phyloP scores from a whole-genome alignment of 352 stramenopile genomes.

The Bremia lactucae region DNA sequence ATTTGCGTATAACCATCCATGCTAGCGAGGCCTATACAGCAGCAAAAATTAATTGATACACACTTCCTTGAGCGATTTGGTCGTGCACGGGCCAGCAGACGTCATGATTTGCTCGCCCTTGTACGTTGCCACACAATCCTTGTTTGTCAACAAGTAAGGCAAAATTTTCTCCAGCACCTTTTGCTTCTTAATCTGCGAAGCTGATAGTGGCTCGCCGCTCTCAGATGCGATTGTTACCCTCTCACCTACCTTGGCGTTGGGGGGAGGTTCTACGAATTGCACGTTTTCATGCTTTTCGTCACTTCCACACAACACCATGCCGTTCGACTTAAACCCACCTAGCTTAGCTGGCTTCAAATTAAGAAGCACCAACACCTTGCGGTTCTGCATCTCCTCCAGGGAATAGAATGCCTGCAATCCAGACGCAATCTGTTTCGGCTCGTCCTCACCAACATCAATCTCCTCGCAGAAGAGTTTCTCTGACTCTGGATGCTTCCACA shows the following conservation, averaged over 20 bases:
- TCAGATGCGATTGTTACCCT: conserved; percentile 81
- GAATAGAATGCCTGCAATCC: conserved; percentile 93
- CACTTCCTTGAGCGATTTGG: conserved; percentile 48
- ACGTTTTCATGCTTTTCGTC: conserved; percentile 85
- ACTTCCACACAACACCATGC: conserved; percentile 95
- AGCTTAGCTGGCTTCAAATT: conserved; percentile 98
- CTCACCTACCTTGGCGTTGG: conserved; percentile 87
- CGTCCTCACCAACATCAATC: conserved; percentile 94
- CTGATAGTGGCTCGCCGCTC: conserved; percentile 56
- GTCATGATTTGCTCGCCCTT: conserved; percentile 69
- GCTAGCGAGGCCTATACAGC: no score
- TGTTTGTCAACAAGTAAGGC: conserved; percentile 61
- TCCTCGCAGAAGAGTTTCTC: conserved; percentile 98
- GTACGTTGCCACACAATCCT: conserved; percentile 59
- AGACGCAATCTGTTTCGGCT: conserved; percentile 91
- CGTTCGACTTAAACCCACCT: conserved; percentile 92
- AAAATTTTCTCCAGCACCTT: conserved; percentile 78
- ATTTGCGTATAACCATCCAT: no score
- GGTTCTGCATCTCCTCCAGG: conserved; percentile 90
- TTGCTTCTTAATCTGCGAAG: conserved; percentile 82
- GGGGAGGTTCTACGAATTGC: conserved; percentile 90
- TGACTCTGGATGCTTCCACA: conserved; percentile 77
- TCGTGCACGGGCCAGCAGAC: conserved; percentile 44
- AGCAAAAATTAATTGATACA: conserved; percentile 66
- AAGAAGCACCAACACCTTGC: conserved; percentile 92